These are phyloP conservation scores for Candida morakotiae DNA, from an alignment of 805 yeast genomes.

Conservation along the genomic window DNA sequence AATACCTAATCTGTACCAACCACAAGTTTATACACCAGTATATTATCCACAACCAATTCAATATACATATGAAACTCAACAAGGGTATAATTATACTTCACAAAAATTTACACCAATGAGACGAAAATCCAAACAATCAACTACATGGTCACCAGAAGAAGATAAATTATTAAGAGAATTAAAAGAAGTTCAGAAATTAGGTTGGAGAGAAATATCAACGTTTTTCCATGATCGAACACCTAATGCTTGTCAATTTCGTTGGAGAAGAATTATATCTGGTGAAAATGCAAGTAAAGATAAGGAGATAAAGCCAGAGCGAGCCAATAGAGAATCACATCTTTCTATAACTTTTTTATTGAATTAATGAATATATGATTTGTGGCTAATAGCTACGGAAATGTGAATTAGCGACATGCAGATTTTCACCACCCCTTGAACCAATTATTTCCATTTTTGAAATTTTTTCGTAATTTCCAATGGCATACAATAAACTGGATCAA, in stretches of 20 bases:
- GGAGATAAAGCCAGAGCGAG: no score
- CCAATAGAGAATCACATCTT: conserved; percentile 22
- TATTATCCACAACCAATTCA: conserved; percentile 1
- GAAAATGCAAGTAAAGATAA: conserved; percentile 10
- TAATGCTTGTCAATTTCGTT: conserved; percentile 84
- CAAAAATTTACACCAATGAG: background rate
- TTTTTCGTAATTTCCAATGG: conserved; percentile 47
- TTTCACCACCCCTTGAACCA: background rate
- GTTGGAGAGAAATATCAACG: conserved; percentile 85
- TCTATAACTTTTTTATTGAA: conserved; percentile 26
- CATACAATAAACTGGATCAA: conserved; percentile 87
- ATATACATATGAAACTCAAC: conserved; percentile 1
- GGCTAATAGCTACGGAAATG: conserved; percentile 1
- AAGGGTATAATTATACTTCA: background rate
- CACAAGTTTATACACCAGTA: no score
- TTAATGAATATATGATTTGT: conserved; percentile 6
- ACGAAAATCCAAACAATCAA: conserved; percentile 28
- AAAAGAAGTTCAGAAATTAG: conserved; percentile 78
- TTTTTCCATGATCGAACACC: conserved; percentile 80
- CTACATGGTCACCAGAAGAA: conserved; percentile 76
- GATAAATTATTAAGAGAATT: conserved; percentile 67
- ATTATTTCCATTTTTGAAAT: conserved; percentile 39
- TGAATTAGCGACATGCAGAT: conserved; percentile 1
- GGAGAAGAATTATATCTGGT: conserved; percentile 63
- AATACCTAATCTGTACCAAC: background rate